A percentile compares a stretch with the other conserved stretches of the same genome.
phyloP scores from a whole-genome alignment of 495 filamentous ascomycete genomes.

The Annulohypoxylon bovei region DNA sequence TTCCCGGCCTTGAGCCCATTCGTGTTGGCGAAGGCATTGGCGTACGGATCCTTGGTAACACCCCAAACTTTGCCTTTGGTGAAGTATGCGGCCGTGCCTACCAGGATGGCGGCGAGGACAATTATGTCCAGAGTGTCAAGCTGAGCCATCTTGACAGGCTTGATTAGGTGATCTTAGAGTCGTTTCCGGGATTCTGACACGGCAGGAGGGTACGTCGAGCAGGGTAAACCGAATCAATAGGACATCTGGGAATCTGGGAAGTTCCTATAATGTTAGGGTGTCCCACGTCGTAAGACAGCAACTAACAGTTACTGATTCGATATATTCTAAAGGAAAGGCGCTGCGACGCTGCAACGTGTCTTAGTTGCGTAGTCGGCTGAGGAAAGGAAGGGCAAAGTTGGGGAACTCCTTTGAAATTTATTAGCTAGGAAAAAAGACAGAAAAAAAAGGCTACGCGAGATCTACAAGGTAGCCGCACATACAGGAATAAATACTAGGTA shows the following conservation, averaged over 20 bases:
- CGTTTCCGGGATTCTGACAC: conserved; percentile 4
- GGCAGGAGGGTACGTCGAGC: conserved; percentile 3
- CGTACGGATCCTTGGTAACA: conserved; percentile 86
- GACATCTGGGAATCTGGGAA: conserved; percentile 6
- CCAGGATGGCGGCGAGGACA: conserved; percentile 83
- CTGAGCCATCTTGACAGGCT: conserved; percentile 76
- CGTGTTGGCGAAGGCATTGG: conserved; percentile 69
- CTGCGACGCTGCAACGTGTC: conserved; percentile 38
- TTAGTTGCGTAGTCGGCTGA: conserved; percentile 28
- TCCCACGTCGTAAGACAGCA: conserved; percentile 4
- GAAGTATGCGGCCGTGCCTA: conserved; percentile 94
- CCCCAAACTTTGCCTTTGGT: conserved; percentile 96
- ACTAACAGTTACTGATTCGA: conserved; percentile 13
- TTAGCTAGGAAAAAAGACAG: conserved; percentile 2
- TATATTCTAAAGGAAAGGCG: conserved; percentile 10
- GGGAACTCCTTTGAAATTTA: conserved; percentile 37
- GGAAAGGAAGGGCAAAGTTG: conserved; percentile 25
- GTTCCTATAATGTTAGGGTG: conserved; percentile 8
- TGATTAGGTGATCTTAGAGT: conserved; percentile 32
- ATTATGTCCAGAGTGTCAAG: conserved; percentile 94
- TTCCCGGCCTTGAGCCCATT: conserved; percentile 85
- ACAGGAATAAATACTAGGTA: conserved; percentile 23
- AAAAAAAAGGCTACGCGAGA: conserved; percentile 24
- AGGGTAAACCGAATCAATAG: conserved; percentile 6
- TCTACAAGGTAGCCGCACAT: conserved; percentile 16